Percentiles rank a stretch among this genome's conserved stretches.
These are phyloP conservation scores for Microbotryum intermedium DNA, from an alignment of 1,284 basidiomycete species.

Conservation along the genomic window DNA sequence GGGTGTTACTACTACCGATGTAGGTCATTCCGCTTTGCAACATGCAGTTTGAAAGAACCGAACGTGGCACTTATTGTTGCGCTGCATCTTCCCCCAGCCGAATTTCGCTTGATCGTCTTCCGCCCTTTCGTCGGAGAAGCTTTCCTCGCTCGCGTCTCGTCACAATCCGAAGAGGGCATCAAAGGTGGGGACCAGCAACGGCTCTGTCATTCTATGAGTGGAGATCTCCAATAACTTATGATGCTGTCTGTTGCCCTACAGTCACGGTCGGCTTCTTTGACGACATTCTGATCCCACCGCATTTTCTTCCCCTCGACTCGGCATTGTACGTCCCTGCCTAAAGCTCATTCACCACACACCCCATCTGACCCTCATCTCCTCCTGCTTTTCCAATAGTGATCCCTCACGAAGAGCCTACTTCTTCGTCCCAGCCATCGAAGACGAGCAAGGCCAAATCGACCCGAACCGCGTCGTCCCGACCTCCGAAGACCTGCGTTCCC, in stretches of 20 bases:
- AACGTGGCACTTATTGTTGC: neutral
- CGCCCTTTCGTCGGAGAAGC: conserved; percentile 86
- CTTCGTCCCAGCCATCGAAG: conserved; percentile 36
- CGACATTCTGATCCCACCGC: conserved; percentile 70
- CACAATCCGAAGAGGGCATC: conserved; percentile 71
- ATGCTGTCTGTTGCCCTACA: too few relatives aligned
- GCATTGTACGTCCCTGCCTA: conserved; percentile 56
- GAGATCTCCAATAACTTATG: too few relatives aligned
- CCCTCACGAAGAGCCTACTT: conserved; percentile 40
- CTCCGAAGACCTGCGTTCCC: conserved; percentile 13
- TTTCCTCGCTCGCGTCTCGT: conserved; percentile 76
- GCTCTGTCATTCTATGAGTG: too few relatives aligned
- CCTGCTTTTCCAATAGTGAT: conserved; percentile 32
- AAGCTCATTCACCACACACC: neutral
- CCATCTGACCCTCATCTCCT: neutral
- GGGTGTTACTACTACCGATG: conserved; percentile 91
- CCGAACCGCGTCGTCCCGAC: conserved; percentile 29
- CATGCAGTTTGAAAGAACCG: too few relatives aligned
- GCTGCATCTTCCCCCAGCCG: conserved; percentile 47
- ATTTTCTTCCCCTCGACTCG: conserved; percentile 59
- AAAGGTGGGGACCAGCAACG: too few relatives aligned
- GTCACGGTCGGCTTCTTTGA: conserved; percentile 90
- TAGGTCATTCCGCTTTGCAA: conserved; percentile 38
- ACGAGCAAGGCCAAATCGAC: conserved; percentile 6
- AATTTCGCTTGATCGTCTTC: conserved; percentile 83